These are phyloP conservation scores for Pleurostoma richardsiae DNA, from an alignment of 2,329 filamentous ascomycete species.

Conservation along the genomic window DNA sequence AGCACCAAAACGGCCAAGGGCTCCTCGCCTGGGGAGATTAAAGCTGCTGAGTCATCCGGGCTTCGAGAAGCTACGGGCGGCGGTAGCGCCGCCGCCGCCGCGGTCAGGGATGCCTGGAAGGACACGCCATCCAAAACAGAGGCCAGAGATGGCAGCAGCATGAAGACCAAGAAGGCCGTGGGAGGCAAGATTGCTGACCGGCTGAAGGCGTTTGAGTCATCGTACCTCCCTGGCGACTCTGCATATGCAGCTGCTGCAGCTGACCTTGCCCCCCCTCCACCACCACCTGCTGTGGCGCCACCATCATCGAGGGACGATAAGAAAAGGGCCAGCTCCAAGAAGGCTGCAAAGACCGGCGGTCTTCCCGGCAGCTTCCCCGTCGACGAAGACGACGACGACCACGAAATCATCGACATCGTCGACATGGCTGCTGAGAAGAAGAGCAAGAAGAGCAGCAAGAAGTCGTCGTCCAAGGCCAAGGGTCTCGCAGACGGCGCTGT, in stretches of 20 bases:
- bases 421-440: constrained; percentile 43
- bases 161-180: constrained; percentile 44
- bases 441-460: constrained; percentile 34
- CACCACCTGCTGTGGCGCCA: constrained; percentile 19
- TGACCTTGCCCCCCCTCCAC: constrained; percentile 26
- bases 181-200: constrained; percentile 51
- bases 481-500: constrained; percentile 15
- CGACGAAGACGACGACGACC: constrained; percentile 41
- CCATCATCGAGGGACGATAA: constrained; percentile 26
- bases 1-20: constrained; percentile 29
- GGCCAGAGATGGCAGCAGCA: constrained; percentile 9
- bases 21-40: constrained; percentile 35
- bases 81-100: constrained; percentile 16
- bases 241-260: constrained; percentile 13
- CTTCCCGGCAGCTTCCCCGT: constrained; percentile 56
- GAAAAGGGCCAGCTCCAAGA: constrained; percentile 24
- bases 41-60: constrained; percentile 43
- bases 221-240: constrained; percentile 23
- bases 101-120: constrained; percentile 22
- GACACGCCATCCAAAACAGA: constrained; percentile 29
- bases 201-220: constrained; percentile 50
- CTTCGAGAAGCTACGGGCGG: constrained; percentile 37
- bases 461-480: constrained; percentile 32
- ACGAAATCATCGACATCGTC: constrained; percentile 45
- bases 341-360: constrained; percentile 24